phyloP scores from a whole-genome alignment of 257 asterid species.

The Knoxia roxburghii region DNA sequence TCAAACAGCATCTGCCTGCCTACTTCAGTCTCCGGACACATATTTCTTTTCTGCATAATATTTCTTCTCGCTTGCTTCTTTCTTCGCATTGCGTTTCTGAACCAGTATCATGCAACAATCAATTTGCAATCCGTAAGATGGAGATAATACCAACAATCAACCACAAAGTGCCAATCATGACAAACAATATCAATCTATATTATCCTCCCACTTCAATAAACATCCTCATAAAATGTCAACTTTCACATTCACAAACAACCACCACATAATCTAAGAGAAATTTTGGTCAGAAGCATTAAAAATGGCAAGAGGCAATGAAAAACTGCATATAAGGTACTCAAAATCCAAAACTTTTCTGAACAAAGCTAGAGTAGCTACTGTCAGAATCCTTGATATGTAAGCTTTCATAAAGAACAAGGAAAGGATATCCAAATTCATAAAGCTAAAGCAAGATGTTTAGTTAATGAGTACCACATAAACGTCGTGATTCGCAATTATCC shows the following conservation, averaged over 20 bases:
- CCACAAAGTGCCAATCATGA: background rate
- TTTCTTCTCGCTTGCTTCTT: conserved; percentile 82
- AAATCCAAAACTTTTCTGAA: background rate
- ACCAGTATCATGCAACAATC: conserved; percentile 6
- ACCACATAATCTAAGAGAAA: no score
- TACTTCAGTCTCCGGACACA: conserved; percentile 54
- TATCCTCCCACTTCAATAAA: no score
- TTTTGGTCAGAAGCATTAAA: background rate
- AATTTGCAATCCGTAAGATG: background rate
- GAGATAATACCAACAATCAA: background rate
- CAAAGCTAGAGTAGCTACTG: background rate
- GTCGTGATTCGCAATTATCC: conserved; percentile 84
- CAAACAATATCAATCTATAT: background rate
- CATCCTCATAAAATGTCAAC: no score
- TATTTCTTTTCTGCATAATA: conserved; percentile 70
- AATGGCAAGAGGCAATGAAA: background rate
- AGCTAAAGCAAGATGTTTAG: background rate
- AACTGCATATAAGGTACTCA: background rate
- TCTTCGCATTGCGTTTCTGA: conserved; percentile 90
- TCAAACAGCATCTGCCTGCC: background rate
- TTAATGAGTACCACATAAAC: conserved; percentile 53
- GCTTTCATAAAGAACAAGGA: background rate
- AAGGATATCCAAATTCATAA: background rate
- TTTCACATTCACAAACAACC: no score
- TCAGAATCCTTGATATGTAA: background rate